Base-by-base conservation (phyloP, 805 yeast genomes). In the Metschnikowia arizonensis region DNA sequence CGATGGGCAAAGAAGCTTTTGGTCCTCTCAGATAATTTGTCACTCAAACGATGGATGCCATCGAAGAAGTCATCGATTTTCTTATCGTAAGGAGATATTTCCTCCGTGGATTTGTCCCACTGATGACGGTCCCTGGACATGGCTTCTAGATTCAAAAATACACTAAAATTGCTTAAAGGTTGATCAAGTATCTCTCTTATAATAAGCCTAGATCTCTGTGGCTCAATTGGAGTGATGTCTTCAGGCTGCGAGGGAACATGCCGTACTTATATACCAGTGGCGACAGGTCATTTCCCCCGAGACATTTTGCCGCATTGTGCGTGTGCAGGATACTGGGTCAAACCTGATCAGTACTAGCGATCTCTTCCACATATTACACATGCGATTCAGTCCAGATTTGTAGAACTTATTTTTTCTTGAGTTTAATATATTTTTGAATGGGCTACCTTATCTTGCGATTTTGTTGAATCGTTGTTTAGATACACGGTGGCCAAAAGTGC, bases 61-160 rank as follows among this genome's bases (percentile, higher is more conserved):
- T 52, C 50, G 40, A 59, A 55, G 28, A 64, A 56, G 21, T 50
- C 43, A 33, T 62, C 65, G 37, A 59, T 47, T 12, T 62, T 62
- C 19, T 55, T 52, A 44, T 57, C 56, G 33, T 50, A 53, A 9
- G 52, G 52, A 11, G 57, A 50, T 12, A 28, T 21, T 5, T 34
- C 25, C 5, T 48, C 50, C 24, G 28, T n/a, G 33, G 42, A 11
- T 14, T 39, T 30, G n/a, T 25, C 17, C 14, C 23, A 23, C 14
- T 28, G 33, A 29, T 30, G 33, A 8, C 12, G n/a, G 15, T 23
- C 9, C 25, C 23, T 35, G 14, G 21, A 24, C 35, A 21, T 31
- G 18, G 19, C 12, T 33, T 12, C 10, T 10, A 18, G 23, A 17
- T 5, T 31, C 11, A 17, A 15, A 32, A 17, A 5, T 32, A 17